These are phyloP conservation scores for Xerocomus brunneocitrinus DNA, from an alignment of 768 basidiomycete species.

Conservation along the genomic window DNA sequence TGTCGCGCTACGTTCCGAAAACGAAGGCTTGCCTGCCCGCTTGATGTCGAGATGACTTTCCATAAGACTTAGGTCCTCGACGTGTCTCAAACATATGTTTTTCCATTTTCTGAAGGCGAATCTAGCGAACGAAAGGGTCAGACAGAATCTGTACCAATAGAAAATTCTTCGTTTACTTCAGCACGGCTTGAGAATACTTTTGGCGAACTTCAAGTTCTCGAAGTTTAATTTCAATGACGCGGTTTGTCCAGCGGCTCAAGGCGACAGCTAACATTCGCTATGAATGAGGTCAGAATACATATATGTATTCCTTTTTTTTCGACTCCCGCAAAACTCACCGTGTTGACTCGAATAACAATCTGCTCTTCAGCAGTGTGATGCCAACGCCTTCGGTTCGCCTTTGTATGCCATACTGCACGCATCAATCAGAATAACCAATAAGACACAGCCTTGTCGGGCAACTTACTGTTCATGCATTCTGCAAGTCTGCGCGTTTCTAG, in stretches of 20 bases:
- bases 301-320: not conserved
- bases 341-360: conserved; percentile 36
- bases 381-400: conserved; percentile 35
- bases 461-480: conserved; percentile 30
- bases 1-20: not conserved
- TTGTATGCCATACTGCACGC: conserved; percentile 45
- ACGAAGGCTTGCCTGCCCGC: conserved; percentile 54
- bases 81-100: conserved; percentile 52
- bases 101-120: conserved; percentile 68
- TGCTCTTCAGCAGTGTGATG: conserved; percentile 41
- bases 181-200: conserved; percentile 34
- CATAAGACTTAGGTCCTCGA: conserved; percentile 73
- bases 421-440: conserved; percentile 4
- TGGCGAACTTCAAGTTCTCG: conserved; percentile 64
- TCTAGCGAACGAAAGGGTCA: conserved; percentile 33
- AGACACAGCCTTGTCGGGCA: conserved; percentile 12
- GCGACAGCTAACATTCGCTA: conserved; percentile 51
- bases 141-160: conserved; percentile 11
- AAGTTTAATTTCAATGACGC: conserved; percentile 68
- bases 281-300: conserved; percentile 1
- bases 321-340: conserved; percentile 30
- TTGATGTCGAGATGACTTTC: conserved; percentile 80
- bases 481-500: conserved; percentile 38
- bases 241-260: conserved; percentile 63
- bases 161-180: conserved; percentile 31